A percentile compares a stretch with the other conserved stretches of the same genome.
phyloP scores from a whole-genome alignment of 352 stramenopile species.

The Phytopythium delawarense region DNA sequence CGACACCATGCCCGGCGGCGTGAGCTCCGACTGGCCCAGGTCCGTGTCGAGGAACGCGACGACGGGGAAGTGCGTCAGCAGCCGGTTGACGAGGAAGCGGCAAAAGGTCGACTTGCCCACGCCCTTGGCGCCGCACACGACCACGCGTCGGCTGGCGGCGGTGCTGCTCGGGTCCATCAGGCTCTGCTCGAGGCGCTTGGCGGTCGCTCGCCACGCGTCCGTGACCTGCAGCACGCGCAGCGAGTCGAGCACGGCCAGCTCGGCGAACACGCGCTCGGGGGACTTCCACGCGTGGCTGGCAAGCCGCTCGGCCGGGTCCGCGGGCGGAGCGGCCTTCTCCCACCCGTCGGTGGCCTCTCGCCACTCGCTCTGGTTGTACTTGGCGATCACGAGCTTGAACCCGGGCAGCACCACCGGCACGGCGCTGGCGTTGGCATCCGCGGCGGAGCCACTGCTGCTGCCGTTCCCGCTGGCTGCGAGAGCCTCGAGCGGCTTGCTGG shows the following conservation, averaged over 20 bases:
- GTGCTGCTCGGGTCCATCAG: slow-evolving; percentile 11
- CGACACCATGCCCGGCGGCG: slow-evolving; percentile 89
- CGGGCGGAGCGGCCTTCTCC: slow-evolving; percentile 12
- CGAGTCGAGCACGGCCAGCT: slow-evolving; percentile 53
- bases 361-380: slow-evolving; percentile 31
- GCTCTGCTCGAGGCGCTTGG: slow-evolving; percentile 36
- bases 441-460: not conserved
- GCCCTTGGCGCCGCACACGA: slow-evolving; percentile 94
- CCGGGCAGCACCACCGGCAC: slow-evolving; percentile 50
- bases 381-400: slow-evolving; percentile 78
- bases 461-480: slow-evolving; percentile 9
- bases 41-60: slow-evolving; percentile 96
- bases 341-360: slow-evolving; percentile 13
- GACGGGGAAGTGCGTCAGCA: slow-evolving; percentile 64
- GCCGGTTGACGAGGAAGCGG: slow-evolving; percentile 90
- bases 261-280: slow-evolving; percentile 38
- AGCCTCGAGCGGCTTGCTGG: slow-evolving; percentile 10
- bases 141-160: slow-evolving; percentile 43
- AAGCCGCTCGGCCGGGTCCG: not conserved
- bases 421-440: too few relatives aligned
- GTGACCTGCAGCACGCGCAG: slow-evolving; percentile 67
- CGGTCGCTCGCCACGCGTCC: slow-evolving; percentile 43
- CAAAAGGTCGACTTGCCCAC: slow-evolving; percentile 96
- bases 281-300: slow-evolving; percentile 48
- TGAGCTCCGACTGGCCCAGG: slow-evolving; percentile 94